A percentile compares a stretch with the other conserved stretches of the same genome.
These are phyloP conservation scores for Calycina marina DNA, from an alignment of 2,329 filamentous ascomycete genomes.

Conservation along the genomic window DNA sequence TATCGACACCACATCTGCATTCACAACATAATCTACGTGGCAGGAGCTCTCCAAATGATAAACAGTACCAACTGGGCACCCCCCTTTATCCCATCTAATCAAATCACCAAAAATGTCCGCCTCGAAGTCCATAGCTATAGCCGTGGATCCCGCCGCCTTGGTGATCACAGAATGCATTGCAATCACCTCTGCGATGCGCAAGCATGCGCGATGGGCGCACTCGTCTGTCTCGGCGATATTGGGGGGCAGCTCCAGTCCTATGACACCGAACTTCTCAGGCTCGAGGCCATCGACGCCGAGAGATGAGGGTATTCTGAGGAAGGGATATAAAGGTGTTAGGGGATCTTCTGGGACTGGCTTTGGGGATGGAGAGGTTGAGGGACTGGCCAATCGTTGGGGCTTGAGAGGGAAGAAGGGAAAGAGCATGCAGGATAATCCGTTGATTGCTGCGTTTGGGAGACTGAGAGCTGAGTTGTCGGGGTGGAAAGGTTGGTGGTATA, in stretches of 20 bases:
- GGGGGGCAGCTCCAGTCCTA: conserved; percentile 47
- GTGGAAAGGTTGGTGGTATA: conserved; percentile 49
- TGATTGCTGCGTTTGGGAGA: conserved; percentile 89
- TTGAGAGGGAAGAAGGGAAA: conserved; percentile 88
- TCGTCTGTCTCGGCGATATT: conserved; percentile 93
- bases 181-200: conserved; percentile 95
- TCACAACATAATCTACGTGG: too few species aligned
- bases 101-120: too few species aligned
- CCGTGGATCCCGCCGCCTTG: conserved; percentile 79
- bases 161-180: conserved; percentile 98
- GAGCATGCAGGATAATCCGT: conserved; percentile 92
- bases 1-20: too few species aligned
- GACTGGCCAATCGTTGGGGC: conserved; percentile 76
- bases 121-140: conserved; percentile 47
- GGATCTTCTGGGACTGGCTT: conserved; percentile 10
- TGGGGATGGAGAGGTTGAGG: conserved; percentile 36
- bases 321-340: conserved; percentile 12
- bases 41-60: too few species aligned
- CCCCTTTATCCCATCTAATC: too few species aligned
- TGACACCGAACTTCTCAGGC: conserved; percentile 23
- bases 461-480: conserved; percentile 75
- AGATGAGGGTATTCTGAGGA: conserved; percentile 15
- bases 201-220: conserved; percentile 89
- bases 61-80: too few species aligned
- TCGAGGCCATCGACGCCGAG: conserved; percentile 30